phyloP scores from a whole-genome alignment of 306 rosid species.

The Citrullus amarus region DNA sequence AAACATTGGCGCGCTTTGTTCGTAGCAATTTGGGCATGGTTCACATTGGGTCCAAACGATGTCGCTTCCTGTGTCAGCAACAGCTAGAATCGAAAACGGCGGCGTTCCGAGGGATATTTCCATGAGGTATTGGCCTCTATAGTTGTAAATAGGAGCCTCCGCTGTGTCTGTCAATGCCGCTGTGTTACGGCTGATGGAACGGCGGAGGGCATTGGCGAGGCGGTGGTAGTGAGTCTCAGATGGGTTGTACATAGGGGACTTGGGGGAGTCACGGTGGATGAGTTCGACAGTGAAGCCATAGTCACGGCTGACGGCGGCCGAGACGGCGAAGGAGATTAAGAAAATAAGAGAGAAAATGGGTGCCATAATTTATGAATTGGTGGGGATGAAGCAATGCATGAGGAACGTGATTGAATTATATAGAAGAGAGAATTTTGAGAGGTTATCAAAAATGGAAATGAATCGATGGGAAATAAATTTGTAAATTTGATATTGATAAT shows the following conservation, averaged over 20 bases:
- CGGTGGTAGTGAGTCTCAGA: conserved; percentile 17
- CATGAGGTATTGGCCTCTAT: conserved; percentile 29
- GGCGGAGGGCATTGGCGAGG: conserved; percentile 18
- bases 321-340: not conserved
- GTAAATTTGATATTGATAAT: not conserved
- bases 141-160: not conserved
- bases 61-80: conserved; percentile 48
- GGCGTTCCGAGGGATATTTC: conserved; percentile 40
- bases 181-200: conserved; percentile 12
- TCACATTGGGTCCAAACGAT: conserved; percentile 44
- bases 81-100: conserved; percentile 16
- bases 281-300: conserved; percentile 28
- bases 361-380: not conserved
- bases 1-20: conserved; percentile 28
- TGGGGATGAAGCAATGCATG: not conserved
- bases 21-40: conserved; percentile 31
- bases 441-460: not conserved
- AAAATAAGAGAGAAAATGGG: not conserved
- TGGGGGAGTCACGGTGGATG: conserved; percentile 41
- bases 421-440: not conserved
- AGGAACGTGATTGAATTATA: not conserved
- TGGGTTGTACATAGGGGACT: conserved; percentile 29
- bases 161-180: not conserved
- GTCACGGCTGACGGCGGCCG: not conserved
- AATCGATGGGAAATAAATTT: not conserved